Conservation (phyloP, 805 yeast genomes). For the Ogataea wickerhamii region DNA sequence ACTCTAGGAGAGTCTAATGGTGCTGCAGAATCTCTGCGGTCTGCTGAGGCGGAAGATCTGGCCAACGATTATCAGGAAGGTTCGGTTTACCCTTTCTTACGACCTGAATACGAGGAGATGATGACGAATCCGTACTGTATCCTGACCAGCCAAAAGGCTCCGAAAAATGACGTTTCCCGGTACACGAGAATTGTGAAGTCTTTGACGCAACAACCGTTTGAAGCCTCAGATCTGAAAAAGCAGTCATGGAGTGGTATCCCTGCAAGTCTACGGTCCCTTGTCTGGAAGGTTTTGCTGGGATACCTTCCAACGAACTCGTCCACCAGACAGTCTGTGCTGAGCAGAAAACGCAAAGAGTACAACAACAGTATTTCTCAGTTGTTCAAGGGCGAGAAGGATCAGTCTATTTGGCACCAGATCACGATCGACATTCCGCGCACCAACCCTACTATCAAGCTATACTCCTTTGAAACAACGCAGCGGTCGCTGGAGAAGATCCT, state of each 20-base stretch:
- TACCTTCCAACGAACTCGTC: conserved; percentile 83
- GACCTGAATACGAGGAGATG: conserved; percentile 34
- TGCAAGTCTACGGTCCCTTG: conserved; percentile 66
- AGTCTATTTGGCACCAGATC: conserved; percentile 90
- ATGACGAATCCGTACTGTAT: conserved; percentile 41
- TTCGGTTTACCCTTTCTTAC: conserved; percentile 23
- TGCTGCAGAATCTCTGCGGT: not conserved
- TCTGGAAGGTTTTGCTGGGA: conserved; percentile 89
- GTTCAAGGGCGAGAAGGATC: conserved; percentile 58
- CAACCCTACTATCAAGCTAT: conserved; percentile 76
- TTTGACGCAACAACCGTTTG: conserved; percentile 52
- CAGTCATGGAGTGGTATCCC: conserved; percentile 97
- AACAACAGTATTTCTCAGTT: conserved; percentile 67
- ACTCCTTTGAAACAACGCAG: conserved; percentile 68
- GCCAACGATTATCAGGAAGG: conserved; percentile 13
- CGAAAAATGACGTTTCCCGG: conserved; percentile 46
- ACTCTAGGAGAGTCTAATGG: conserved; percentile 5
- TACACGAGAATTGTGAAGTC: conserved; percentile 65
- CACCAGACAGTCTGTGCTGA: conserved; percentile 65
- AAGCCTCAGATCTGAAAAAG: conserved; percentile 65
- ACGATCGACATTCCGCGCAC: conserved; percentile 94
- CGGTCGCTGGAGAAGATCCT: conserved; percentile 73
- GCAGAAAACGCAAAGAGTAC: conserved; percentile 84
- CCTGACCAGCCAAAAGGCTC: conserved; percentile 28
- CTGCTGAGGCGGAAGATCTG: conserved; percentile 1